Evolutionary conservation across 306 rosid genomes (phyloP).

Genomic region (Acacia melanoxylon): DNA sequence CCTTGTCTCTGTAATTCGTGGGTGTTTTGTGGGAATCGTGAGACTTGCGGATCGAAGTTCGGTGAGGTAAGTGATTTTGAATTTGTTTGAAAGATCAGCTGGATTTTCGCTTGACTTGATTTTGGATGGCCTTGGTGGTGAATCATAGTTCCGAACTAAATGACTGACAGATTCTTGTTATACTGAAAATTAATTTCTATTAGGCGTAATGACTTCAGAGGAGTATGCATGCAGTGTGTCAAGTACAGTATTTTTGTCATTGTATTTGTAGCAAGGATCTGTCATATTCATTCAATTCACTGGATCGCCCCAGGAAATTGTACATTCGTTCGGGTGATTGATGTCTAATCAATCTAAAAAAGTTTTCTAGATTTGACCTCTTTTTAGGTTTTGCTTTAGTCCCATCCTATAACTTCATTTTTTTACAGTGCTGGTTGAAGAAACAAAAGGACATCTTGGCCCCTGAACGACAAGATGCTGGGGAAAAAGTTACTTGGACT

Average conservation of each 20-base stretch:
- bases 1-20: conserved; percentile 90
- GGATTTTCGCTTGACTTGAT: conserved; percentile 9
- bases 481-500: conserved; percentile 66
- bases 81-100: conserved; percentile 15
- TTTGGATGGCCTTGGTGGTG: not conserved
- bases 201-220: conserved; percentile 15
- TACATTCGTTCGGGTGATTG: conserved; percentile 13
- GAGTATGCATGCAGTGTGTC: not conserved
- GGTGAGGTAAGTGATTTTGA: conserved; percentile 64
- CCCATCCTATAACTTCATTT: conserved; percentile 1
- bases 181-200: not conserved
- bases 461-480: conserved; percentile 65
- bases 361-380: not conserved
- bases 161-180: not conserved
- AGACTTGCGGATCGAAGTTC: conserved; percentile 73
- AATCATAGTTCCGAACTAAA: not conserved
- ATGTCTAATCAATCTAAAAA: not conserved
- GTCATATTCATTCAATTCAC: conserved; percentile 9
- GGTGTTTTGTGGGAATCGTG: conserved; percentile 80
- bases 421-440: conserved; percentile 96
- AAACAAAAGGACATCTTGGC: conserved; percentile 80
- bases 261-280: not conserved
- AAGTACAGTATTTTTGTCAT: not conserved
- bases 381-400: conserved; percentile 9
- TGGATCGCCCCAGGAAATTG: not conserved